Conservation (phyloP, 116 monocot species). For the Trichopus zeylanicus region DNA sequence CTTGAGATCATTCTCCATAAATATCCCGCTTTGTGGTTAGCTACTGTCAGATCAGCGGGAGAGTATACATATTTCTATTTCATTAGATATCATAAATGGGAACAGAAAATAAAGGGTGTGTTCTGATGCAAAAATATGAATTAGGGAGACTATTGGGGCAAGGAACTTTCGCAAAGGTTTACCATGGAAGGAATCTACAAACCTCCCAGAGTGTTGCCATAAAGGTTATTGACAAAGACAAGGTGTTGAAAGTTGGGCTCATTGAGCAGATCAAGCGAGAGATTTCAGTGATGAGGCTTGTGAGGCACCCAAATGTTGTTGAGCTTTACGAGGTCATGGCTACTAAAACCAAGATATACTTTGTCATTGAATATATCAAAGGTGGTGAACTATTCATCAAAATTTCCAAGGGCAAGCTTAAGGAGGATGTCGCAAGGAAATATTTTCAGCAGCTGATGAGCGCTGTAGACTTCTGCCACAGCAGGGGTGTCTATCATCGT, state of each 20-base stretch:
- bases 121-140: conserved; percentile 1
- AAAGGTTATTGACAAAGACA: neutral
- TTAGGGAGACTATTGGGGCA: neutral
- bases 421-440: neutral
- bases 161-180: neutral
- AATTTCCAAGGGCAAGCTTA: neutral
- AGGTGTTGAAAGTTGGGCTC: neutral
- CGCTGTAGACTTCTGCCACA: neutral
- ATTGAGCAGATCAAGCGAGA: neutral
- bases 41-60: too few species aligned
- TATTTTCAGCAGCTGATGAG: neutral
- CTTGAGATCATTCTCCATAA: neutral
- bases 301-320: neutral
- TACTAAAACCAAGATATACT: neutral
- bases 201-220: neutral
- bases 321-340: neutral
- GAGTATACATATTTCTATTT: too few species aligned
- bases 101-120: neutral
- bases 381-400: neutral
- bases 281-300: neutral
- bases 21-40: neutral
- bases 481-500: neutral
- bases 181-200: neutral
- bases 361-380: neutral
- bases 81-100: neutral